Percentiles rank a stretch among this genome's conserved stretches.
Evolutionary conservation across 2,329 filamentous ascomycete species (phyloP).

Genomic region (Diaporthe australafricana): DNA sequence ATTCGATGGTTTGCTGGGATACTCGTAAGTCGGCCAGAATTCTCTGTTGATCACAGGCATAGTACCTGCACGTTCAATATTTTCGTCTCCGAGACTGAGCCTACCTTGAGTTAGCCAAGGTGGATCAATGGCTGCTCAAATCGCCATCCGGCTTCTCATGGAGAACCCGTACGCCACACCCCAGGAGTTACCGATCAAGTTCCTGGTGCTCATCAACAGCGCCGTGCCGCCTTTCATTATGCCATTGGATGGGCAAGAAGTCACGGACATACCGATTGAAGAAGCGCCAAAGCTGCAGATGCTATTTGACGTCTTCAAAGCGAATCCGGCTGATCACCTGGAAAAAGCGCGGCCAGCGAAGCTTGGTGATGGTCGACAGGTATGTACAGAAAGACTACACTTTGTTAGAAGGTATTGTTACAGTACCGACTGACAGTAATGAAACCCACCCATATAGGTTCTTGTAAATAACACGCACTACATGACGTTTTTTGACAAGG

Average conservation of each 20-base stretch:
- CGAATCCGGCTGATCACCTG: constrained; percentile 30
- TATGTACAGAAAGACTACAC: neutral
- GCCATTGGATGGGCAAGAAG: constrained; percentile 31
- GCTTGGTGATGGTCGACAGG: constrained; percentile 34
- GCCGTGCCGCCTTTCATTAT: constrained; percentile 33
- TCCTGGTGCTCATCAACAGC: constrained; percentile 34
- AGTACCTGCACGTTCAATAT: neutral
- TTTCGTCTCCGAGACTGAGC: neutral
- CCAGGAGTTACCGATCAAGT: constrained; percentile 36
- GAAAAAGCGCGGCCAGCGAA: constrained; percentile 29
- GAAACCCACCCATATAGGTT: neutral
- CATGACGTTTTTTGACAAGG: constrained; percentile 34
- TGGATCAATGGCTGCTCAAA: constrained; percentile 35
- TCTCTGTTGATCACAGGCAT: neutral
- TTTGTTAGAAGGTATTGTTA: neutral
- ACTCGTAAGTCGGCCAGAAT: constrained; percentile 23
- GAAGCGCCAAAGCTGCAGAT: constrained; percentile 28
- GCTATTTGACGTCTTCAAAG: constrained; percentile 35
- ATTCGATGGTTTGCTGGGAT: constrained; percentile 34
- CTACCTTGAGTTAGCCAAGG: constrained; percentile 25
- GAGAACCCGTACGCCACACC: constrained; percentile 35
- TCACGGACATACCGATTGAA: constrained; percentile 33
- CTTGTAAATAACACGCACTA: constrained; percentile 29
- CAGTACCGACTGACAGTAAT: neutral
- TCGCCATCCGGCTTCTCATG: constrained; percentile 31